Evolutionary conservation across 805 yeast genomes (phyloP), one percentile per base, ranked within the genome.

Genomic region (Yamadazyma nakazawae): DNA sequence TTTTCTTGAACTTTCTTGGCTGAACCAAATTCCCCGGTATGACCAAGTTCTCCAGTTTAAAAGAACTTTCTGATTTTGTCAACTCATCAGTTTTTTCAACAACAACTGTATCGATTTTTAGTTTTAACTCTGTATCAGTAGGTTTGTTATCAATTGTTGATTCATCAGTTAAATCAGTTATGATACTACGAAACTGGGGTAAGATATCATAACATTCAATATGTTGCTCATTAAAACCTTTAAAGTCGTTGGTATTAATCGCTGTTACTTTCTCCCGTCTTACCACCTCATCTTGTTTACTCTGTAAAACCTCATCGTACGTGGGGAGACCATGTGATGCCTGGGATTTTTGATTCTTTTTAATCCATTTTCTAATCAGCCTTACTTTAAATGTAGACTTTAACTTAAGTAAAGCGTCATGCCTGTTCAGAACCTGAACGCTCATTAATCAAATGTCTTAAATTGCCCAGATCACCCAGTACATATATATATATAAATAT

Each of bases 241-340:
- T 21, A 7, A 21, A 21, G 7, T 21, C 32, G 9, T 5, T 28
- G 3, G 32, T 10, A 13, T 13, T 3, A 28, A 11, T 13, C 32
- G 32, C 32, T 28, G 4, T 9, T 5, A 10, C n/a, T 5, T 4
- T 28, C 4, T 9, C 32, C 12, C 11, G n/a, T 28, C n/a, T 28
- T 11, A 28, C 5, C 12, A 12, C 32, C n/a, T 11, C 32, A 12
- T 9, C 32, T 14, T 14, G 17, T 16, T 39, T 39, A 13, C 36
- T 28, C 35, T 32, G 21, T 8, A 45, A n/a, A 3, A 40, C 48
- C 24, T 45, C 48, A 18, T 45, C 48, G 36, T 45, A 45, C 12
- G 48, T 30, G 9, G 48, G 48, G 17, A 40, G 40, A 13, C 6
- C 28, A 4, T 34, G 32, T 28, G 32, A 28, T 12, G 32, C 10